These are phyloP conservation scores for Dryas octopetala DNA, from an alignment of 306 rosid species.

Conservation along the genomic window DNA sequence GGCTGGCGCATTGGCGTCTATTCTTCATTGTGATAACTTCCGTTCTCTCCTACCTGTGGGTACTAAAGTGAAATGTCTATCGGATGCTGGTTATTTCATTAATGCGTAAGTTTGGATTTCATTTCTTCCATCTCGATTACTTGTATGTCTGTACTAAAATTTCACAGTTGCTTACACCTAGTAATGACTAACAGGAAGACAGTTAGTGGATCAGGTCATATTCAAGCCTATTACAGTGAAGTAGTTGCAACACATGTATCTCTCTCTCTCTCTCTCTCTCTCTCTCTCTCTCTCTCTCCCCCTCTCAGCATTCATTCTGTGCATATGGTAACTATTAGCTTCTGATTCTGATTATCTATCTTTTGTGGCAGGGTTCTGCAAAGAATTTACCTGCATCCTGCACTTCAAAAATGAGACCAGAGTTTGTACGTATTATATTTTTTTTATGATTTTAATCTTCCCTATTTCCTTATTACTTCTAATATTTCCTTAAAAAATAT, in stretches of 20 bases:
- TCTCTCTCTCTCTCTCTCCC: conserved; percentile 21
- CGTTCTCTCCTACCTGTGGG: conserved; percentile 54
- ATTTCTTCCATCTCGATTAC: not conserved
- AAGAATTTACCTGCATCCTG: conserved; percentile 75
- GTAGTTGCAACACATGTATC: conserved; percentile 76
- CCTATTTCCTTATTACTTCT: not conserved
- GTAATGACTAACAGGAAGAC: conserved; percentile 59
- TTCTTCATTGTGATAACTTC: conserved; percentile 84
- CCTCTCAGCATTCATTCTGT: not conserved
- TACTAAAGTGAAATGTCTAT: conserved; percentile 74
- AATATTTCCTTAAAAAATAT: not conserved
- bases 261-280: conserved; percentile 6
- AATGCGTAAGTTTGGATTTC: conserved; percentile 51
- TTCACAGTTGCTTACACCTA: not conserved
- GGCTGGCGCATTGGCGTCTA: conserved; percentile 88
- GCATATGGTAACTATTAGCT: not conserved
- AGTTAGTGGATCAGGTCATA: conserved; percentile 66
- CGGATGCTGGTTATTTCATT: conserved; percentile 95
- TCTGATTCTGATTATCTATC: not conserved
- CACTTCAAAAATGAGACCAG: conserved; percentile 74
- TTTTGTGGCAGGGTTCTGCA: conserved; percentile 58
- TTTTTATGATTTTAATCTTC: not conserved
- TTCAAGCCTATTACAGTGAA: conserved; percentile 52
- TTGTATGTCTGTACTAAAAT: not conserved
- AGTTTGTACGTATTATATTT: conserved; percentile 46